Evolutionary conservation across 495 filamentous ascomycete genomes (phyloP).

Genomic region (Neurospora hispaniola): DNA sequence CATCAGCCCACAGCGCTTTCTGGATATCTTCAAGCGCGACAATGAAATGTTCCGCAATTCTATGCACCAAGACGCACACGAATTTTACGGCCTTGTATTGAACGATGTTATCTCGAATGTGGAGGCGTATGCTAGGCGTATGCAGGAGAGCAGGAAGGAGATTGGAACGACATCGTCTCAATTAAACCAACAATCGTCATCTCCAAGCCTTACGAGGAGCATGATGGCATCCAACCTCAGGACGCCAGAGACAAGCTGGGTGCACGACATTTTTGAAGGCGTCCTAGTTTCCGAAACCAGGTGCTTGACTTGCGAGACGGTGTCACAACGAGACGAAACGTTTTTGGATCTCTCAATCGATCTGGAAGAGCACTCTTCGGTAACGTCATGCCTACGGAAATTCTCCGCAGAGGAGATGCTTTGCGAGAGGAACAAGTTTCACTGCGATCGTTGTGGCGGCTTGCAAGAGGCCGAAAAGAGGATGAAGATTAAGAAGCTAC

Average conservation of each 20-base stretch:
- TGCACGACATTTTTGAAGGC: slow-evolving; percentile 95
- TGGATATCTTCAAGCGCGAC: slow-evolving; percentile 85
- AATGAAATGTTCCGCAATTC: slow-evolving; percentile 96
- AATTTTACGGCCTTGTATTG: slow-evolving; percentile 89
- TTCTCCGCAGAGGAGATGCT: slow-evolving; percentile 99
- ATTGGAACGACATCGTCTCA: slow-evolving; percentile 25
- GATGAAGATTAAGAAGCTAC: slow-evolving; percentile 96
- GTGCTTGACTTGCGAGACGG: slow-evolving; percentile 91
- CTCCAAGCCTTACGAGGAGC: slow-evolving; percentile 32
- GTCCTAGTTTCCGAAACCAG: slow-evolving; percentile 91
- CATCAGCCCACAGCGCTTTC: slow-evolving; percentile 82
- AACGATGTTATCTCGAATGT: slow-evolving; percentile 94
- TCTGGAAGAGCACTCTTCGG: slow-evolving; percentile 88
- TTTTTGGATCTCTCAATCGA: slow-evolving; percentile 96
- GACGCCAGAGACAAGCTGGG: slow-evolving; percentile 65
- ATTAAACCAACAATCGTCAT: slow-evolving; percentile 34
- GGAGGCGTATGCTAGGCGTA: slow-evolving; percentile 62
- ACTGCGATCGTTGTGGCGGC: slow-evolving; percentile 94
- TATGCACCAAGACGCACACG: slow-evolving; percentile 98
- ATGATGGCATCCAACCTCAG: slow-evolving; percentile 20
- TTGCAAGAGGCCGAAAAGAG: slow-evolving; percentile 96
- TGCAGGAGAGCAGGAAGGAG: slow-evolving; percentile 31
- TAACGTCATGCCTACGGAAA: slow-evolving; percentile 87
- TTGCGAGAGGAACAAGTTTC: slow-evolving; percentile 96
- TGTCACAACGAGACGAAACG: slow-evolving; percentile 87